Base-by-base conservation (phyloP, 148 eudicot genomes). In the Vaccinium vitisidaea region DNA sequence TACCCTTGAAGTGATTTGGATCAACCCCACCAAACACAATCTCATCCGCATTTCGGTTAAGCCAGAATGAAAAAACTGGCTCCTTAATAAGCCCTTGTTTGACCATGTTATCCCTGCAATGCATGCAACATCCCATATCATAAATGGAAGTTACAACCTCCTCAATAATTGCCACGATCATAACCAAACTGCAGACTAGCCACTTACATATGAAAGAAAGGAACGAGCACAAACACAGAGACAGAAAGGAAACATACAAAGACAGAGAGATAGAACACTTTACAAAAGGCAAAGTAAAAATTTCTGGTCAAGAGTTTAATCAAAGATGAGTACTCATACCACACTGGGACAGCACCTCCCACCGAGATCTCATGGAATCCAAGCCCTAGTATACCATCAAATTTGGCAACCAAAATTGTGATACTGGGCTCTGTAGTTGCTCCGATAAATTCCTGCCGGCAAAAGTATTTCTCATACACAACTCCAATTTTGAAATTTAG, bases 341-440 rank as follows among this genome's bases (percentile, higher is more conserved):
- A 97, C 25, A 97, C 94, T 32, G 99, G 99, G 70, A 90, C 94
- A 74, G 98, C 85, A 82, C 90, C 87, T 36, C 99, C 99, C 23
- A 92, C 98, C 50, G 99, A 88, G 58, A 97, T 97, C 84, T 95
- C 98, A 63, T 84, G 93, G 85, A 95, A 95, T 36, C 98, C 98
- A 54, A 97, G 93, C 81, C 99, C 99, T 76, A 97, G 90, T 71
- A 97, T 95, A 43, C 99, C 99, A 84, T 97, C 99, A 89, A 97
- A 97, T 84, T 95, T 94, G 82, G 96, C 98, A 75, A 89, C 90
- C 91, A 97, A 27, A 82, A 97, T 95, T 70, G 98, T 94, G 53
- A 91, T 58, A 87, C 99, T 84, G 10, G 99, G 94, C 89, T 97
- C 99, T 27, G 83, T 90, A 43, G 98, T 95, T 78, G 99, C 96